Evolutionary conservation across 805 yeast genomes (phyloP), one percentile per base, ranked within the genome.

Genomic region (Starmera pachycereana): DNA sequence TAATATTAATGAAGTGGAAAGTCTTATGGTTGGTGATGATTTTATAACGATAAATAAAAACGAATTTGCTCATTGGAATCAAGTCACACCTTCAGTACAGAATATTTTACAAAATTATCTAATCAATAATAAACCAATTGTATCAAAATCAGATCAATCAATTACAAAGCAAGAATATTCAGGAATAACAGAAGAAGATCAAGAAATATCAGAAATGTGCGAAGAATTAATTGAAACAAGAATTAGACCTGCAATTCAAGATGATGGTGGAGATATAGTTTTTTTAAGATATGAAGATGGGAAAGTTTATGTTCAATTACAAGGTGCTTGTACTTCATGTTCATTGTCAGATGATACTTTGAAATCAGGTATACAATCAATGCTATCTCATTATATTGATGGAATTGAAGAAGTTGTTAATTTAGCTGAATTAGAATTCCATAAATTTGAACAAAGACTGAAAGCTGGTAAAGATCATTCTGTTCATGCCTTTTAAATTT

Each of bases 251-350:
- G 96, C 97, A 1, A 88, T 92, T 42, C 95, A 88, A 64, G 99
- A 92, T 54, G 99, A 92, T 54, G 99, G 99, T 46, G 99, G 99
- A 29, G 97, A 92, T 56, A 80, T 92, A 45, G 89, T 86, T 51
- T 94, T 78, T 58, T 73, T 84, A 43, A 92, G 86, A 6, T 89
- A 85, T 56, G 85, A 81, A 43, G 71, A 82, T 1, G 98, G 98
- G 2, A 78, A 82, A 12, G 97, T 94, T 7, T 84, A 76, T 58
- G 74, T 92, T 51, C 87, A 84, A 57, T 67, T 92, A 36, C 89
- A 86, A 52, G 99, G 99, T 37, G 97, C 98, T 8, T 92, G 99
- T 63, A 81, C 95, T 40, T 75, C 94, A 2, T 92, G 99, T 52
- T 87, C 95, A 4, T 71, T 88, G 8, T 82, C 95, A 54, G 86